Conservation (phyloP, 208 protist genomes). For the Leishmania guyanensis region DNA sequence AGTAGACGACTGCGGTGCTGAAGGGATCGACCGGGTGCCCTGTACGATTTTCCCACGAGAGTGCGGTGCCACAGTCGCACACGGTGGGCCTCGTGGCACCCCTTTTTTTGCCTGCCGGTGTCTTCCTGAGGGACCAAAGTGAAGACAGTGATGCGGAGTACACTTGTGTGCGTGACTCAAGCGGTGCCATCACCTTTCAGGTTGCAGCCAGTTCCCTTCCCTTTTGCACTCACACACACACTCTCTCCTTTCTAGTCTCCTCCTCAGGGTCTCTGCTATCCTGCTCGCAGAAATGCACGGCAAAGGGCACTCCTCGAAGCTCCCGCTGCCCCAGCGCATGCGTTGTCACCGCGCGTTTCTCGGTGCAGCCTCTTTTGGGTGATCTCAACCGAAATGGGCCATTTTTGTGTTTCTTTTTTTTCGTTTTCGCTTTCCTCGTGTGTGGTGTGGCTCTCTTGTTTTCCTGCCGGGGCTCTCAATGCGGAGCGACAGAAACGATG, state of each 20-base stretch:
- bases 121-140: background rate
- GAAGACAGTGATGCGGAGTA: background rate
- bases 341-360: background rate
- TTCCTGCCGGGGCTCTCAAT: background rate
- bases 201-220: background rate
- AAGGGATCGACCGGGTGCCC: background rate
- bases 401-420: background rate
- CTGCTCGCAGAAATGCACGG: background rate
- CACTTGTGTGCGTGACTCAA: background rate
- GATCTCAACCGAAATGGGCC: background rate
- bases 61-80: background rate
- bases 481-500: background rate
- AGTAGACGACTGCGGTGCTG: background rate
- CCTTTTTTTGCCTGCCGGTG: background rate
- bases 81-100: background rate
- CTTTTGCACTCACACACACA: background rate
- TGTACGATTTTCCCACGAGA: background rate
- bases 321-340: background rate
- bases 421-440: background rate
- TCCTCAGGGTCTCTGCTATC: background rate
- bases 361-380: background rate
- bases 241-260: background rate
- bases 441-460: background rate
- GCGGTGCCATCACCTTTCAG: background rate
- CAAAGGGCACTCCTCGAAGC: background rate